Base-by-base conservation (phyloP, 139 green algal species). In the Bryopsis sp. region DNA sequence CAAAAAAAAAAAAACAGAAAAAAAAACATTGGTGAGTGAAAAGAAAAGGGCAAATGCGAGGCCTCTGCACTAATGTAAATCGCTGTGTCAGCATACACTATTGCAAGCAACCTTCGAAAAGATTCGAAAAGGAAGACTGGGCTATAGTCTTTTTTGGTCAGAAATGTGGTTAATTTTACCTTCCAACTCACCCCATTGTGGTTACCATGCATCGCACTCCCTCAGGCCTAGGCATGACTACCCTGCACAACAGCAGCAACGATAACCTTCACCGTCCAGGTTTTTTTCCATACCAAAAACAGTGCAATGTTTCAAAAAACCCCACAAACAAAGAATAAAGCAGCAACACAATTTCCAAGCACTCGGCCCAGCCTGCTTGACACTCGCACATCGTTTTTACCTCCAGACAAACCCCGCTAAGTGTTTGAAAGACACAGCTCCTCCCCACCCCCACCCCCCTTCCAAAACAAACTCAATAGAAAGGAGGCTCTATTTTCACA, bases 191-290 rank as follows among this genome's bases (percentile, higher is more conserved):
- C 73, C 39, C 65, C 11, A 82, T 69, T 1, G 83, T 68, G 19
- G 91, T 77, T 15, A 97, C 78, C 29, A 96, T 69, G 74, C 87
- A 95, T n/a, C 91, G 81, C 60, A 66, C 69, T 24, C 91, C 91
- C 64, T 97, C 90, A 2, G 91, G 90, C 6, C 91, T 77, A 0
- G 91, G 72, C 72, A 89, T 78, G 3, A 90, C 90, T 32, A 88
- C 81, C 89, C 89, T 92, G 79, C 48, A 58, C 66, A 73, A 36
- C 39, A 67, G 31, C 26, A 8, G 39, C 32, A 43, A 47, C 8
- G 5, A 54, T 19, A 54, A 54, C 15, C 19, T 11, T 54, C 43
- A 54, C 15, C 19, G 43, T 11, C 43, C 11, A 11, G 11, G 43
- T 19, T 24, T 48, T 3, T 6, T 4, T 48, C 3, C 5, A 47